phyloP scores from a whole-genome alignment of 1,284 basidiomycete genomes.

The Pyrrhoderma noxium region DNA sequence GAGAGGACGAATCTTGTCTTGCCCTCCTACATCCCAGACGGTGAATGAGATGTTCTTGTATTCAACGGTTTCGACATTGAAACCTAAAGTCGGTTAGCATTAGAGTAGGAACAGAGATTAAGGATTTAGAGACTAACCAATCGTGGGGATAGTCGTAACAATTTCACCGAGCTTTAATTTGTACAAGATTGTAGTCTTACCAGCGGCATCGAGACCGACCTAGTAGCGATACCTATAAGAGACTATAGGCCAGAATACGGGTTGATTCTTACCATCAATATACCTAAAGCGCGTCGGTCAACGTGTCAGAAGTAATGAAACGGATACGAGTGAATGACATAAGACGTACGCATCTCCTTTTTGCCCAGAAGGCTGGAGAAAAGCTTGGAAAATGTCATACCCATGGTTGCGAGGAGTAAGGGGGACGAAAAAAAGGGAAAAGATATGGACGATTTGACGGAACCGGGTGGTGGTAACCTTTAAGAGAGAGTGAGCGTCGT shows the following conservation, averaged over 20 bases:
- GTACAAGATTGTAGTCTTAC: slow-evolving; percentile 98
- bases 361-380: slow-evolving; percentile 92
- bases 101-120: background rate
- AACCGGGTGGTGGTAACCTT: slow-evolving; percentile 13
- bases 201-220: slow-evolving; percentile 96
- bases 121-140: slow-evolving; percentile 54
- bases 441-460: slow-evolving; percentile 5
- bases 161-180: slow-evolving; percentile 99
- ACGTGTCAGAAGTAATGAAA: slow-evolving; percentile 9
- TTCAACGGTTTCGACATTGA: slow-evolving; percentile 96
- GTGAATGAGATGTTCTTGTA: slow-evolving; percentile 93
- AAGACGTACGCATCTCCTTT: slow-evolving; percentile 95
- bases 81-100: slow-evolving; percentile 47
- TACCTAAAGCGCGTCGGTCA: slow-evolving; percentile 38
- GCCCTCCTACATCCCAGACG: slow-evolving; percentile 86
- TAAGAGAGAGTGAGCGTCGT: slow-evolving; percentile 11
- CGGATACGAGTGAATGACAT: slow-evolving; percentile 17
- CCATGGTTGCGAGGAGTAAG: slow-evolving; percentile 46
- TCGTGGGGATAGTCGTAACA: slow-evolving; percentile 98
- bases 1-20: slow-evolving; percentile 83
- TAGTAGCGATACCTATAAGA: slow-evolving; percentile 25
- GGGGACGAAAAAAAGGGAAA: slow-evolving; percentile 8
- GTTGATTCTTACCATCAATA: slow-evolving; percentile 56
- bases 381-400: slow-evolving; percentile 78
- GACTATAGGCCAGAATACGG: slow-evolving; percentile 14